Percentiles rank a stretch among this genome's conserved stretches.
These are phyloP conservation scores for Suhomyces canberraensis DNA, from an alignment of 805 yeast species.

Conservation along the genomic window DNA sequence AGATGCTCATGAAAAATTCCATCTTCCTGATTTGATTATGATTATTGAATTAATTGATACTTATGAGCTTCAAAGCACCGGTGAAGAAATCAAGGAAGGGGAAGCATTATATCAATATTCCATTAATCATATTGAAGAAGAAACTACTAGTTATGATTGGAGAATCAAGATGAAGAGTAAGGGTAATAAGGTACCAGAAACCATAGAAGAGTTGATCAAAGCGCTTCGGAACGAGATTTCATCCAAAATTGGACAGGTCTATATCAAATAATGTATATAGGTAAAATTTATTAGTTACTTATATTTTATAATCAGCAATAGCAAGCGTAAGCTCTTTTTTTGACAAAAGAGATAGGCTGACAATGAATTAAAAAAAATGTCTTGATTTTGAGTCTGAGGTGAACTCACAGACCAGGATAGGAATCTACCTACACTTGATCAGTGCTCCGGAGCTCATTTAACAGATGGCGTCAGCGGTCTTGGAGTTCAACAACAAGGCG, in stretches of 20 bases:
- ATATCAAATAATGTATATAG: constrained; percentile 17
- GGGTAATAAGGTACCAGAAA: constrained; percentile 20
- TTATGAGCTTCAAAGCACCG: constrained; percentile 24
- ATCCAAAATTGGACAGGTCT: constrained; percentile 33
- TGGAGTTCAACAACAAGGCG: constrained; percentile 94
- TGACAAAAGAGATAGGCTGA: not conserved
- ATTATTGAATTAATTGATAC: constrained; percentile 39
- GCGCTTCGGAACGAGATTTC: constrained; percentile 31
- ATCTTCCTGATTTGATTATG: constrained; percentile 30
- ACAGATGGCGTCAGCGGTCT: constrained; percentile 90
- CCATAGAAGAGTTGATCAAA: constrained; percentile 23
- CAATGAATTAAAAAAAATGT: constrained; percentile 4
- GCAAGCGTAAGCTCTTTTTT: not conserved
- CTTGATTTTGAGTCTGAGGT: not conserved
- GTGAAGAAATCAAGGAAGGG: constrained; percentile 25
- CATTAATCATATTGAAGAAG: constrained; percentile 18
- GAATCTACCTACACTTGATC: constrained; percentile 3
- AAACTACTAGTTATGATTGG: constrained; percentile 33
- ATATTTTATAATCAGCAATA: constrained; percentile 2
- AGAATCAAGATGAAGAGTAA: constrained; percentile 20
- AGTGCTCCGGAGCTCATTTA: constrained; percentile 28
- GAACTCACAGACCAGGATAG: constrained; percentile 1
- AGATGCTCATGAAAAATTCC: constrained; percentile 11
- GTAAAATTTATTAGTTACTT: constrained; percentile 2
- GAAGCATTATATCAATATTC: constrained; percentile 31